Base-by-base conservation (phyloP, 2,329 filamentous ascomycete genomes). In the Myriosclerotinia duriaeana region DNA sequence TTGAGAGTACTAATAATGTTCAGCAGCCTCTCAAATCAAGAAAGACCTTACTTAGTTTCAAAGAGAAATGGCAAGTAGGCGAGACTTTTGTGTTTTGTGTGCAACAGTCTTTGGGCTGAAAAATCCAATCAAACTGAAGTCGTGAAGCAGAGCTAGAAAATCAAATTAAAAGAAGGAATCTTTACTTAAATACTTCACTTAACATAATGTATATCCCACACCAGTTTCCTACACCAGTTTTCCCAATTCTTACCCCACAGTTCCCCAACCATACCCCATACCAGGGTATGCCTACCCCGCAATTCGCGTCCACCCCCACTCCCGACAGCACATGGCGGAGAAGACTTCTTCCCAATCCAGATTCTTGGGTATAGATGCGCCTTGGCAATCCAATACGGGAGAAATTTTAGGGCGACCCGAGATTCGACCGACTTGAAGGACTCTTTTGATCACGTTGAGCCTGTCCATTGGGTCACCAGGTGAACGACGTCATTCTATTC, bases 1-100 rank as follows among this genome's bases (percentile, higher is more conserved):
- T 40, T 12, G 1, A 40, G 8, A n/a, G 17, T n/a, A 6, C 15
- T 6, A 46, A 5, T 40, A 42, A 2, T 42, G 14, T 9, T 15
- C 40, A 22, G 9, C 78, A 48, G 81, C 79, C 66, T 84, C 81
- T 77, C 79, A 83, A 63, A 86, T 42, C 40, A 42, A 42, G 11
- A 42, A n/a, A n/a, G n/a, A n/a, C n/a, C n/a, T n/a, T n/a, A n/a
- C n/a, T n/a, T n/a, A n/a, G n/a, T n/a, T n/a, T n/a, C n/a, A n/a
- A n/a, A n/a, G 46, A 46, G 44, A 20, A 26, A 26, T 26, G 26
- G 26, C 26, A 26, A 26, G 26, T 26, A 26, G 26, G 26, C 26
- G 26, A 26, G 26, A 26, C 26, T 3, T 26, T 26, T 26, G 26
- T 26, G 2, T 26, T 2, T 26, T 26, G 26, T 26, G 26, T 26